Evolutionary conservation across 331 rosid genomes (phyloP), one percentile per base, ranked within the genome.

Genomic region (Acacia concinna): DNA sequence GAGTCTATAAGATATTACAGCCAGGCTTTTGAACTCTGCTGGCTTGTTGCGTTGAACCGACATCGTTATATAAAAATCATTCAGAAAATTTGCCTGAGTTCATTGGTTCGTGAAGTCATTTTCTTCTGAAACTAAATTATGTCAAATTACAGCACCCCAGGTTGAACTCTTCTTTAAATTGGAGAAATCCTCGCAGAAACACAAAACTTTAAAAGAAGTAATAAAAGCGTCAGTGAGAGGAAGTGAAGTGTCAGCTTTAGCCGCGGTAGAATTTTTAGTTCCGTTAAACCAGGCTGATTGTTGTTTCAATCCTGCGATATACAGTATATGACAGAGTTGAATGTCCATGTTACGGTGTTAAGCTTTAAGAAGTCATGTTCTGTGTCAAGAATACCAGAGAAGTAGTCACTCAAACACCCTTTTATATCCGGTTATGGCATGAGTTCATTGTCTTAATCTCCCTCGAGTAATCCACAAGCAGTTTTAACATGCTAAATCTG

Each of bases 321-420:
- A 6, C 41, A 8, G 8, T 32, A 1, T 6, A 7, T 77, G 79
- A 56, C 51, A 20, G 47, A 49, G 32, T 63, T 77, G 54, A 52
- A 31, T 28, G 25, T 68, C 59, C 30, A 30, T 73, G 71, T 49
- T 74, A 27, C 3, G 66, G 32, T 59, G 35, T 27, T 66, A 60
- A 67, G 31, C 62, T 81, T 38, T 68, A 66, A 73, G 62, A 69
- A 46, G 65, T 64, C 68, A 31, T 59, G 32, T 46, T 68, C 54
- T 57, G 13, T 73, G 32, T 35, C n/a, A n/a, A 43, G 46, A 63
- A 54, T 9, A 17, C 43, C 31, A 2, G 54, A 34, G 31, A 32
- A 52, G 4, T 40, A 21, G 71, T 63, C 82, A 15, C 21, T 2
- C 18, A 74, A 66, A 56, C 57, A 18, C 46, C 47, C 35, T 3